Evolutionary conservation across 306 rosid species (phyloP), one percentile per base, ranked within the genome.

Genomic region (Myrica gale): DNA sequence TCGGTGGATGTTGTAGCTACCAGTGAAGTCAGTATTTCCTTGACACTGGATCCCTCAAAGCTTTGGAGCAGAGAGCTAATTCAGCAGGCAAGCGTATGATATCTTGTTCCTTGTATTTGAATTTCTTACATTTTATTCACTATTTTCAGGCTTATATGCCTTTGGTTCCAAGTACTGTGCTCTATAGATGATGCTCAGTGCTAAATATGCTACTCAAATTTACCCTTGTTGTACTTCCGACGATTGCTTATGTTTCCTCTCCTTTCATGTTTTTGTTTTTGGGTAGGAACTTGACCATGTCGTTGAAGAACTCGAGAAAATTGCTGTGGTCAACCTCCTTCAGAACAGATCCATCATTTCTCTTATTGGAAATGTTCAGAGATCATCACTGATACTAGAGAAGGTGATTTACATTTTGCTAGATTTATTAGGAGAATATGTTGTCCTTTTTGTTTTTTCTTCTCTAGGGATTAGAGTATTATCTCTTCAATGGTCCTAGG

Each of bases 301-400:
- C 48, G 96, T 90, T 74, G 97, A 90, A 83, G 97, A 94, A 72
- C 89, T 94, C 67, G 95, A 91, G 89, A 94, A 94, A 81, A 91
- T 94, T 84, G 93, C 98, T 48, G 90, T 90, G 54, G 97, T 94
- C 47, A 87, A 94, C 76, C 98, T 94, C 77, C 92, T 94, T 67
- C 97, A 94, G 82, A 91, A 78, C 72, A 81, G 96, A 83, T 94
- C 98, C 57, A 94, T 94, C 63, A 94, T 94, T 57, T 94, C 98
- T 76, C 98, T 94, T 75, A 94, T 94, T 53, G 98, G 98, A 83
- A 91, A 94, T 77, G 97, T 90, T 76, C 97, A 91, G 88, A 90
- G 76, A 82, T 94, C 98, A 20, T 91, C 98, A 23, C 89, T 88
- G 61, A 91, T 94, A 84, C 85, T 94, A 80, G 98, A 91, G 84